phyloP scores from a whole-genome alignment of 768 basidiomycete species.

The Leucosporidium creatinivorum region DNA sequence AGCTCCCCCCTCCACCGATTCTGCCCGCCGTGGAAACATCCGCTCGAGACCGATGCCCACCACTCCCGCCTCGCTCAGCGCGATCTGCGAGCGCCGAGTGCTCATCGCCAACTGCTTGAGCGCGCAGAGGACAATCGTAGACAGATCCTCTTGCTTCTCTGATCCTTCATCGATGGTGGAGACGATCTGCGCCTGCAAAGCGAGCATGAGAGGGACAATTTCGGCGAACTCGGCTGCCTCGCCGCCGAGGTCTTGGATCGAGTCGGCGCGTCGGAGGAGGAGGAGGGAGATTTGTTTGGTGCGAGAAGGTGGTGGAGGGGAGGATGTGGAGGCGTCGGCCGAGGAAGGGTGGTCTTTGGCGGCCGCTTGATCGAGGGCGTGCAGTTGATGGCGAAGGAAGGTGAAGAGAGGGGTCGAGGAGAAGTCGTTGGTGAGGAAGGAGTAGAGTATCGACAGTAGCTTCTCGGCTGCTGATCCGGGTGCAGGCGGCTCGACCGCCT shows the following conservation, averaged over 20 bases:
- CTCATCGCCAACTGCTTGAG: not conserved
- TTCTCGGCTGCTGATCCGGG: not conserved
- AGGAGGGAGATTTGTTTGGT: not conserved
- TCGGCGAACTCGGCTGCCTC: not conserved
- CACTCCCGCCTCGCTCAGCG: constrained; percentile 1
- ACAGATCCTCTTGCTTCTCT: not conserved
- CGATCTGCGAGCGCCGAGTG: not conserved
- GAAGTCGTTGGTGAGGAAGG: constrained; percentile 12
- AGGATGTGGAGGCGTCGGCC: not conserved
- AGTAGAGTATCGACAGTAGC: constrained; percentile 8
- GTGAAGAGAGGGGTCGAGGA: constrained; percentile 3
- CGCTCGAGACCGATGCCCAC: not conserved
- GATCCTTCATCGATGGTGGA: not conserved
- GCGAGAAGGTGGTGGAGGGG: not conserved
- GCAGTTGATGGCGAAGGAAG: not conserved
- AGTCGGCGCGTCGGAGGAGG: constrained; percentile 1
- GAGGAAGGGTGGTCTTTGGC: not conserved
- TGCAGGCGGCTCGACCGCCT: not conserved
- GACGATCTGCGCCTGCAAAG: not conserved
- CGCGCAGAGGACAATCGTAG: not conserved
- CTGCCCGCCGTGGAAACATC: not conserved
- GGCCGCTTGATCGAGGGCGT: no score
- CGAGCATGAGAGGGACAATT: not conserved
- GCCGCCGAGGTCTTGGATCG: not conserved
- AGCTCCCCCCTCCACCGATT: not conserved